A percentile compares a stretch with the other conserved stretches of the same genome.
These are phyloP conservation scores for Penicillium bialowiezense DNA, from an alignment of 495 filamentous ascomycete genomes.

Conservation along the genomic window DNA sequence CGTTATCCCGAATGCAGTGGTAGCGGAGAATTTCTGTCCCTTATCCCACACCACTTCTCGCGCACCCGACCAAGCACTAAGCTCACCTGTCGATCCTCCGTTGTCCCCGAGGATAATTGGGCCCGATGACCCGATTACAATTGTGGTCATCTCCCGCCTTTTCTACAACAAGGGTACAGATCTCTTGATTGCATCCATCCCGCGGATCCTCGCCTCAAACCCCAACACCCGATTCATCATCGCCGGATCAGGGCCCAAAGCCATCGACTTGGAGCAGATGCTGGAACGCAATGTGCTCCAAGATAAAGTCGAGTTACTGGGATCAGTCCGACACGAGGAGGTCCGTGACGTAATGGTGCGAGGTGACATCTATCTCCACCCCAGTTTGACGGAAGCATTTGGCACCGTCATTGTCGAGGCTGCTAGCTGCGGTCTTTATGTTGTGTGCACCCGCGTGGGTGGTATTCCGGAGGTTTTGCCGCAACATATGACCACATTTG, in stretches of 20 bases:
- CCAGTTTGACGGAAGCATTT: slow-evolving; percentile 92
- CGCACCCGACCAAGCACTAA: slow-evolving; percentile 28
- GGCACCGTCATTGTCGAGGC: slow-evolving; percentile 97
- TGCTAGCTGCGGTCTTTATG: slow-evolving; percentile 89
- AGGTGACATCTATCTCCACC: slow-evolving; percentile 95
- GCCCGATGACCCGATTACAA: slow-evolving; percentile 85
- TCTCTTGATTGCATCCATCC: slow-evolving; percentile 88
- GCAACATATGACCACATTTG: slow-evolving; percentile 82
- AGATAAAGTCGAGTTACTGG: slow-evolving; percentile 87
- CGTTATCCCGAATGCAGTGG: slow-evolving; percentile 95
- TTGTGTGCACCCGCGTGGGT: slow-evolving; percentile 93
- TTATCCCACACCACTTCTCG: slow-evolving; percentile 39
- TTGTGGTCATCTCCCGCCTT: slow-evolving; percentile 93
- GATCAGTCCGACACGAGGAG: slow-evolving; percentile 89
- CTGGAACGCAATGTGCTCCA: slow-evolving; percentile 93
- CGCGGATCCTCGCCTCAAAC: slow-evolving; percentile 82
- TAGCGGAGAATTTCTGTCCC: slow-evolving; percentile 92
- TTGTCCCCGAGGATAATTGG: slow-evolving; percentile 58
- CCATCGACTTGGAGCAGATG: slow-evolving; percentile 98
- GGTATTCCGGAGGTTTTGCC: slow-evolving; percentile 96
- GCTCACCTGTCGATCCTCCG: slow-evolving; percentile 36
- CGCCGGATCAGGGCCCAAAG: slow-evolving; percentile 90
- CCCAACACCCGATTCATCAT: slow-evolving; percentile 97
- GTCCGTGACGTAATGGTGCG: slow-evolving; percentile 98
- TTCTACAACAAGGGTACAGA: slow-evolving; percentile 99